These are phyloP conservation scores for Ensete ventricosum DNA, from an alignment of 176 grass and related monocot genomes.

Conservation along the genomic window DNA sequence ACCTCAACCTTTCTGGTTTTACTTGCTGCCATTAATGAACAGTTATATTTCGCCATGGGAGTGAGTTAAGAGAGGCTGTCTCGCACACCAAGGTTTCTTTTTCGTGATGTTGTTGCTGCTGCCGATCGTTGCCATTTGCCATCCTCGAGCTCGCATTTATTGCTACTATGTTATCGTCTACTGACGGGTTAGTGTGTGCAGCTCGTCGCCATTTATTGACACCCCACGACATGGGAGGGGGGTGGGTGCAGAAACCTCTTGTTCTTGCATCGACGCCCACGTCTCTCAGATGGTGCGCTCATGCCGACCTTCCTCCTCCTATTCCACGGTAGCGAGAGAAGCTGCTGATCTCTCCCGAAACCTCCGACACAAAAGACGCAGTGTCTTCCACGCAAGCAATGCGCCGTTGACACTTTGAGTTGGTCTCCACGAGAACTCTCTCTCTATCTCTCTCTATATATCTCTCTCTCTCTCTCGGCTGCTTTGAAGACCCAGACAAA, in stretches of 20 bases:
- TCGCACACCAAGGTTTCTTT: not conserved
- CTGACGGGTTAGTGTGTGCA: slow-evolving; percentile 5
- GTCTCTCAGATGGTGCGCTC: no score
- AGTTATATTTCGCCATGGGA: not conserved
- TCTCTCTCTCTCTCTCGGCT: no score
- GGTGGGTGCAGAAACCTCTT: no score
- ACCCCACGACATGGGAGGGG: not conserved
- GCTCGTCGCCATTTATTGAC: slow-evolving; percentile 8
- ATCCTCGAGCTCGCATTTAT: slow-evolving; percentile 4
- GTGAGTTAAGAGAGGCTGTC: not conserved
- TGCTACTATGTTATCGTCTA: slow-evolving; percentile 11
- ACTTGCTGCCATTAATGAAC: slow-evolving; percentile 3
- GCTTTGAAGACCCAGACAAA: not conserved
- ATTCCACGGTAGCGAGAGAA: no score
- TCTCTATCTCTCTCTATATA: no score
- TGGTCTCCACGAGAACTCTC: no score
- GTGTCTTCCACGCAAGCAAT: no score
- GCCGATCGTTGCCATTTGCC: not conserved
- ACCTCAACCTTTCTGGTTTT: slow-evolving; percentile 16
- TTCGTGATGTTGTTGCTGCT: not conserved
- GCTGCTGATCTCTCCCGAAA: no score
- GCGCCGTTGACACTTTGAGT: no score
- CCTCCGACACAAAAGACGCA: no score
- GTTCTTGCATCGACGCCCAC: no score
- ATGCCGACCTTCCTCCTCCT: no score